These are phyloP conservation scores for Aspergillus indologenus DNA, from an alignment of 495 filamentous ascomycete species.

Conservation along the genomic window DNA sequence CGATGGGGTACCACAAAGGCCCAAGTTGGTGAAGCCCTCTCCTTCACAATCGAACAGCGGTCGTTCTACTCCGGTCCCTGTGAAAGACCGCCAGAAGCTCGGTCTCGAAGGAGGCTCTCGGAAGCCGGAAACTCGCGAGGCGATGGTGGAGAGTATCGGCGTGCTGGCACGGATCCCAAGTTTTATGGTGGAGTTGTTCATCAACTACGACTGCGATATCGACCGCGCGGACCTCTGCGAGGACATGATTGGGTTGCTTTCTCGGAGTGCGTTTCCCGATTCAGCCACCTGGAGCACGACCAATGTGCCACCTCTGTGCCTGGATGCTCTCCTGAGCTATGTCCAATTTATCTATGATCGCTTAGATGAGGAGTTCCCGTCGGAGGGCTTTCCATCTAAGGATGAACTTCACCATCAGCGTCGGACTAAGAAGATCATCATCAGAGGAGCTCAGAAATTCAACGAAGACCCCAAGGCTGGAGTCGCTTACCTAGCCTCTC, in stretches of 20 bases:
- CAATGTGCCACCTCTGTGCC: slow-evolving; percentile 91
- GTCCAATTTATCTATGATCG: slow-evolving; percentile 88
- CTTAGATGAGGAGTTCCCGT: slow-evolving; percentile 63
- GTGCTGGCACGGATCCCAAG: slow-evolving; percentile 86
- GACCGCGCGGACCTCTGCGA: slow-evolving; percentile 91
- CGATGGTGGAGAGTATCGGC: slow-evolving; percentile 97
- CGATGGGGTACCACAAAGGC: slow-evolving; percentile 86
- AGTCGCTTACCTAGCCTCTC: slow-evolving; percentile 76
- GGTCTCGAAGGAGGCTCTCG: slow-evolving; percentile 89
- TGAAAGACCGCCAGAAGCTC: slow-evolving; percentile 89
- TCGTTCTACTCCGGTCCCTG: slow-evolving; percentile 84
- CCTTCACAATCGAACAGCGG: slow-evolving; percentile 76
- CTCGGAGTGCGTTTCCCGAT: slow-evolving; percentile 92
- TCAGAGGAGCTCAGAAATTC: slow-evolving; percentile 86
- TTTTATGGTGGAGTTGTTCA: slow-evolving; percentile 91
- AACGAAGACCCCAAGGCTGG: slow-evolving; percentile 92
- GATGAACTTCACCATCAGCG: slow-evolving; percentile 64
- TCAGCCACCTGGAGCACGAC: slow-evolving; percentile 99
- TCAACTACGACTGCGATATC: slow-evolving; percentile 97
- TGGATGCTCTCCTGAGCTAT: slow-evolving; percentile 87
- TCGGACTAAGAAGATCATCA: slow-evolving; percentile 78
- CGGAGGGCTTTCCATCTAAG: slow-evolving; percentile 65
- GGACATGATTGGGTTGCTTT: slow-evolving; percentile 89
- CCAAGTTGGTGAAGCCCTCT: slow-evolving; percentile 79
- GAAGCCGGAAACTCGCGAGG: slow-evolving; percentile 91